Evolutionary conservation across 2,329 filamentous ascomycete species (phyloP), one percentile per base, ranked within the genome.

Genomic region (Hawksworthiomyces lignivorus): DNA sequence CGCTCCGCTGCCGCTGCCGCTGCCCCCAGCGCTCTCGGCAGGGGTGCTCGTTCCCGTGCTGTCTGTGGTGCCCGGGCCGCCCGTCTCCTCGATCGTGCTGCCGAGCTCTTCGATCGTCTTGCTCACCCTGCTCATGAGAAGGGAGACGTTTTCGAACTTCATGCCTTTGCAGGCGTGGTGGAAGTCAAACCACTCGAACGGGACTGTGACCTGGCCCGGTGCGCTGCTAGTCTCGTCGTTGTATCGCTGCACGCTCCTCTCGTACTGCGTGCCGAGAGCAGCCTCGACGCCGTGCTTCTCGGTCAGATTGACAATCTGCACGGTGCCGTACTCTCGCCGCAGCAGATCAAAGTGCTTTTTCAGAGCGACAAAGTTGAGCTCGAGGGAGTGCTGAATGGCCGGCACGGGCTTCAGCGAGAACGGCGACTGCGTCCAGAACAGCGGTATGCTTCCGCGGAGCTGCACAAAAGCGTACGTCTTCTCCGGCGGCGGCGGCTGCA

Each of bases 131-230:
- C 87, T 74, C 39, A 98, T 72, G 2, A 98, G 72, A 21, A 82
- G 69, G 43, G 80, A 84, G 11, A 97, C 89, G 45, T 97, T 97
- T 56, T 97, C 90, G 55, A 97, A 98, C 52, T 87, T 94, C 90
- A 98, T 96, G 0, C 92, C 92, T 14, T 87, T 82, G 56, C 92
- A 97, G 21, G 85, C 85, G 15, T 80, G 73, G 59, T 97, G 92
- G 54, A 98, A 98, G 57, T 98, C 92, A 54, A 97, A 98, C 92
- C 92, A 98, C 57, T 95, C 87, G 55, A 94, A 94, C 0, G 69
- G 73, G 11, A 92, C 63, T 15, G 41, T 28, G 9, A 68, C 59
- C 7, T 60, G 54, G 2, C 49, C 50, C 2, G 61, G 14, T 50
- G 58, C 18, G 5, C 70, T 68, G 8, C 7, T 31, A 4, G 37